phyloP scores from a whole-genome alignment of 345 rosid species.

The Arabidopsis suecica region DNA sequence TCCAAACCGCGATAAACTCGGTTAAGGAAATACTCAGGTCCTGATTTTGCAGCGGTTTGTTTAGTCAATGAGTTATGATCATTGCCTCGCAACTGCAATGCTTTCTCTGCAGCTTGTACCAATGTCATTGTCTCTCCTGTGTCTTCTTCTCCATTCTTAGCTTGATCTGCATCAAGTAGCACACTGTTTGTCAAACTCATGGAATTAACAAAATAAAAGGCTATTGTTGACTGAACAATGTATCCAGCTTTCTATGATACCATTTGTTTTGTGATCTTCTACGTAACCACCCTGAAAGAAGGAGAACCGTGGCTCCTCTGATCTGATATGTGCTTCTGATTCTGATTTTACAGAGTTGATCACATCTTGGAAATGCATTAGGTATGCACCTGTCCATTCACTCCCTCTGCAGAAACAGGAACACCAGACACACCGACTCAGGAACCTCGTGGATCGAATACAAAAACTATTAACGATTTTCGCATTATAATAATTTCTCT shows the following conservation, averaged over 20 bases:
- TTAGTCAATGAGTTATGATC: conserved; percentile 51
- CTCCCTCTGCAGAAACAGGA: conserved; percentile 65
- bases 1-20: conserved; percentile 86
- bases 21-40: conserved; percentile 67
- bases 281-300: conserved; percentile 82
- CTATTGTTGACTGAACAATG: neutral
- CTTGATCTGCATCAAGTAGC: conserved; percentile 40
- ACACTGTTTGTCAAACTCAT: conserved; percentile 18
- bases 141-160: conserved; percentile 43
- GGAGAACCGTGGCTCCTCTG: conserved; percentile 90
- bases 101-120: conserved; percentile 66
- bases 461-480: conserved; percentile 4
- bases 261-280: conserved; percentile 44
- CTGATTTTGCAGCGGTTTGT: conserved; percentile 71
- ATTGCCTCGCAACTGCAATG: conserved; percentile 62
- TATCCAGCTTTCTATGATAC: conserved; percentile 23
- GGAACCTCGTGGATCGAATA: conserved; percentile 12
- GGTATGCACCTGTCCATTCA: conserved; percentile 88
- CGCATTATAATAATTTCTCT: neutral
- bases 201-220: neutral
- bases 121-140: conserved; percentile 62
- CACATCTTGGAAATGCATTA: conserved; percentile 79
- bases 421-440: conserved; percentile 6
- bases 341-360: conserved; percentile 50
- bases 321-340: conserved; percentile 30